phyloP scores from a whole-genome alignment of 2,329 filamentous ascomycete species.

The Xylariomycetidae sp. region DNA sequence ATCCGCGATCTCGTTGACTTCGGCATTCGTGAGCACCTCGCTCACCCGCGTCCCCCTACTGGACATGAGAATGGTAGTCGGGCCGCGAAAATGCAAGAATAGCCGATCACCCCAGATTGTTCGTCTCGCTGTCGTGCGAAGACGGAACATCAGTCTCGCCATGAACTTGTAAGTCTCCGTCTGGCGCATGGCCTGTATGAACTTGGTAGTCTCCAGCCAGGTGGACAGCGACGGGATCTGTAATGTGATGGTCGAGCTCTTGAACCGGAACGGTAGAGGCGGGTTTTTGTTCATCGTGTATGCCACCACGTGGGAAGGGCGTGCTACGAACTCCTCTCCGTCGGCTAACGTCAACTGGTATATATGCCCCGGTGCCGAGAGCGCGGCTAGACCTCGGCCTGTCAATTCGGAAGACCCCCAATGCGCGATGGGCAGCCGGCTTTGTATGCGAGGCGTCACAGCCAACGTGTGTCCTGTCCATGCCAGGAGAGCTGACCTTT shows the following conservation, averaged over 20 bases:
- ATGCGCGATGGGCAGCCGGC: constrained; percentile 70
- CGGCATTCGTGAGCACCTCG: constrained; percentile 70
- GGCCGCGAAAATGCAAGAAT: constrained; percentile 86
- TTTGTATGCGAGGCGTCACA: constrained; percentile 71
- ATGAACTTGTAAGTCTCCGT: constrained; percentile 69
- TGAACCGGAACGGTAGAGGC: constrained; percentile 83
- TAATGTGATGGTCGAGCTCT: constrained; percentile 68
- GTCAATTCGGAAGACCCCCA: constrained; percentile 91
- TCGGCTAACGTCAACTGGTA: constrained; percentile 78
- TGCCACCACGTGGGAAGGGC: constrained; percentile 87
- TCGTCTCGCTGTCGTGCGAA: constrained; percentile 73
- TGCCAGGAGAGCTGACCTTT: constrained; percentile 83
- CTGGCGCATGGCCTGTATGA: constrained; percentile 67
- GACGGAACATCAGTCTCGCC: constrained; percentile 57
- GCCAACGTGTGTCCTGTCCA: constrained; percentile 90
- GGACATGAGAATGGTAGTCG: constrained; percentile 80
- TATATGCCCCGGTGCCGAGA: constrained; percentile 82
- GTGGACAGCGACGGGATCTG: constrained; percentile 70
- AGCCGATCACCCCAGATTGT: constrained; percentile 92
- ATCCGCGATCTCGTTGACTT: constrained; percentile 89
- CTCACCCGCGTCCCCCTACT: constrained; percentile 75
- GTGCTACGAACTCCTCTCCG: constrained; percentile 85
- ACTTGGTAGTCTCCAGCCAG: constrained; percentile 65
- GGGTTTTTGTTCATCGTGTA: constrained; percentile 73
- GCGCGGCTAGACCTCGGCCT: constrained; percentile 78